These are phyloP conservation scores for Neolentinus lepideus DNA, from an alignment of 1,284 basidiomycete species.

Conservation along the genomic window DNA sequence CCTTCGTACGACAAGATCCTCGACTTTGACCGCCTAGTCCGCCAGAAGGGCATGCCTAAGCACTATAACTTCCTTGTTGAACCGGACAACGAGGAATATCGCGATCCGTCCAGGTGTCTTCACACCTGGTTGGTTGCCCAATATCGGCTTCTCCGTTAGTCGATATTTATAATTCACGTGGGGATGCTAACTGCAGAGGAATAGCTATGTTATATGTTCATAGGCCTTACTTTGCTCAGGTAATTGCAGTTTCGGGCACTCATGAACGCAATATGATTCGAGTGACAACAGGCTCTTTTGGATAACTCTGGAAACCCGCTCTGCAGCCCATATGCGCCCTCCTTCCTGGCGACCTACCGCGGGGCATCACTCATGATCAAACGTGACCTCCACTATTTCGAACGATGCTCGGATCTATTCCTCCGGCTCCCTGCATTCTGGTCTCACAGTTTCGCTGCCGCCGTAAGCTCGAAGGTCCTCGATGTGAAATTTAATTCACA, in stretches of 20 bases:
- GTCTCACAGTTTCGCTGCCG: conserved; percentile 16
- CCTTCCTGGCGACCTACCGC: conserved; percentile 32
- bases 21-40: conserved; percentile 61
- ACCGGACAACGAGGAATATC: conserved; percentile 33
- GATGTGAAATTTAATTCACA: background rate
- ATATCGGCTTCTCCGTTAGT: conserved; percentile 12
- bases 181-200: background rate
- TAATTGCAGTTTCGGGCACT: too few relatives aligned
- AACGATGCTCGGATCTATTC: conserved; percentile 13
- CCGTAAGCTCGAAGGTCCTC: conserved; percentile 13
- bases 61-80: conserved; percentile 44
- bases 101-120: conserved; percentile 41
- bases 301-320: conserved; percentile 31
- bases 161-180: background rate
- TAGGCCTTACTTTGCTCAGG: conserved; percentile 39
- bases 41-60: conserved; percentile 52
- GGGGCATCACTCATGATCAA: conserved; percentile 23
- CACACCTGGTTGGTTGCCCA: conserved; percentile 12
- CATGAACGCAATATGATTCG: background rate
- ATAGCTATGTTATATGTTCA: conserved; percentile 28
- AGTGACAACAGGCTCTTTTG: conserved; percentile 22
- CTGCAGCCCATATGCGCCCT: conserved; percentile 30
- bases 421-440: conserved; percentile 14
- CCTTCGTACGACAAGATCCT: conserved; percentile 62
- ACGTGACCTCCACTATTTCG: conserved; percentile 26